Percentiles rank a stretch among this genome's conserved stretches.
phyloP scores from a whole-genome alignment of 192 early-diverging fungal species.

The Neocallimastix lanati region DNA sequence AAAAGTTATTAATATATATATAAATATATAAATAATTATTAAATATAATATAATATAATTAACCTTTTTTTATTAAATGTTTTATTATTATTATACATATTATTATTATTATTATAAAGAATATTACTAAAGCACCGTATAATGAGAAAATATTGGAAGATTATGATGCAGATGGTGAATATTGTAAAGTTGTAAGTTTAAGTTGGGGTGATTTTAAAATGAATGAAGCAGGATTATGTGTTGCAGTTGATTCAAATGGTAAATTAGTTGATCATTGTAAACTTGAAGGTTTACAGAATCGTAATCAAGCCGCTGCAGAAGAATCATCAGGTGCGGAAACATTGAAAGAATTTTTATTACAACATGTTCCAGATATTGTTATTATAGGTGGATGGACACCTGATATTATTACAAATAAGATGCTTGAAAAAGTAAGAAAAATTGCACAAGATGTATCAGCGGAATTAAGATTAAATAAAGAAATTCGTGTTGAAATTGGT shows the following conservation, averaged over 20 bases:
- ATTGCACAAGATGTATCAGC: slow-evolving; percentile 23
- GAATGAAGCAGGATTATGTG: slow-evolving; percentile 35
- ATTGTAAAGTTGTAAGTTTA: slow-evolving; percentile 34
- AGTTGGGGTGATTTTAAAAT: slow-evolving; percentile 49
- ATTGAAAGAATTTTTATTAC: slow-evolving; percentile 36
- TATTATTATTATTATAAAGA: slow-evolving; percentile 10
- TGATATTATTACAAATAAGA: slow-evolving; percentile 31
- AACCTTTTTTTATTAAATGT: too few relatives aligned
- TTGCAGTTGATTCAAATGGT: slow-evolving; percentile 60
- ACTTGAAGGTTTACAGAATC: slow-evolving; percentile 31
- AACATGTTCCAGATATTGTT: slow-evolving; percentile 51
- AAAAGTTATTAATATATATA: slow-evolving; percentile 1
- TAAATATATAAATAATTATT: slow-evolving; percentile 6
- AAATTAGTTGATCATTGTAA: slow-evolving; percentile 38
- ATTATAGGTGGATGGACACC: slow-evolving; percentile 63
- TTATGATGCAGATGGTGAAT: slow-evolving; percentile 9
- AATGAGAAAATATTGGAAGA: slow-evolving; percentile 13
- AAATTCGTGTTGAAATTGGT: slow-evolving; percentile 45
- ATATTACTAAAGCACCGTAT: slow-evolving; percentile 43
- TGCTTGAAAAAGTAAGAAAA: not conserved
- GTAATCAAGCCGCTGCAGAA: slow-evolving; percentile 9
- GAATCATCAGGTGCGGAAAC: slow-evolving; percentile 10
- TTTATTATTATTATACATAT: too few relatives aligned
- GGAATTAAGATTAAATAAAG: slow-evolving; percentile 16
- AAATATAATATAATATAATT: too few relatives aligned